These are phyloP conservation scores for Cnidoscolus chayamansa DNA, from an alignment of 441 rosid species.

Conservation along the genomic window DNA sequence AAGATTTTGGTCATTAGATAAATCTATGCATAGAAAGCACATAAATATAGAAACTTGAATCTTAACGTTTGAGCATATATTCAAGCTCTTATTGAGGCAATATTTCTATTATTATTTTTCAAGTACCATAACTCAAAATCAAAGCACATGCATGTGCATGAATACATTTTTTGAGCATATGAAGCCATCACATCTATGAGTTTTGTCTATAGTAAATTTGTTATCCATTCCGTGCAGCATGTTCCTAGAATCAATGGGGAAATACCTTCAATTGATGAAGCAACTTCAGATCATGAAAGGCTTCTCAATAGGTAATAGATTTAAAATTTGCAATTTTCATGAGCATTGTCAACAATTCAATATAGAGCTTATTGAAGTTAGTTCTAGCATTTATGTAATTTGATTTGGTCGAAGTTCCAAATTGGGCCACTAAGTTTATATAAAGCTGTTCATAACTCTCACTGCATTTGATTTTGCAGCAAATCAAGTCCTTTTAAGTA, in stretches of 20 bases:
- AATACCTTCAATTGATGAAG: slow-evolving; percentile 70
- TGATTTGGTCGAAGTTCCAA: no score
- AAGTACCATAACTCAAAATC: not conserved
- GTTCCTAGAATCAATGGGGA: slow-evolving; percentile 74
- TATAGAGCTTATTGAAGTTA: not conserved
- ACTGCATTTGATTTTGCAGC: no score
- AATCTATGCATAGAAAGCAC: not conserved
- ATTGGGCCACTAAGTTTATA: no score
- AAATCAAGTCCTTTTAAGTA: no score
- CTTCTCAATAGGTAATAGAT: slow-evolving; percentile 30
- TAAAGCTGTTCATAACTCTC: no score
- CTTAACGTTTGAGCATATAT: not conserved
- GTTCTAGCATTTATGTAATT: not conserved
- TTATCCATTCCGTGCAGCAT: slow-evolving; percentile 37
- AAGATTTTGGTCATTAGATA: not conserved
- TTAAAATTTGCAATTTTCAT: not conserved
- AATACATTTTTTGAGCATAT: slow-evolving; percentile 1
- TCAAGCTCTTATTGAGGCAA: not conserved
- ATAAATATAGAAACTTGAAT: not conserved
- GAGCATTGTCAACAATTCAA: not conserved
- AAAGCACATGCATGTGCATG: not conserved
- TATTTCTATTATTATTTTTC: not conserved
- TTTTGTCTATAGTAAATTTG: slow-evolving; percentile 17
- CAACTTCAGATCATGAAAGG: slow-evolving; percentile 37
- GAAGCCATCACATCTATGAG: not conserved